A percentile compares a stretch with the other conserved stretches of the same genome.
Conservation (phyloP, 2,329 filamentous ascomycete genomes). For the Didymella arachidicola region DNA sequence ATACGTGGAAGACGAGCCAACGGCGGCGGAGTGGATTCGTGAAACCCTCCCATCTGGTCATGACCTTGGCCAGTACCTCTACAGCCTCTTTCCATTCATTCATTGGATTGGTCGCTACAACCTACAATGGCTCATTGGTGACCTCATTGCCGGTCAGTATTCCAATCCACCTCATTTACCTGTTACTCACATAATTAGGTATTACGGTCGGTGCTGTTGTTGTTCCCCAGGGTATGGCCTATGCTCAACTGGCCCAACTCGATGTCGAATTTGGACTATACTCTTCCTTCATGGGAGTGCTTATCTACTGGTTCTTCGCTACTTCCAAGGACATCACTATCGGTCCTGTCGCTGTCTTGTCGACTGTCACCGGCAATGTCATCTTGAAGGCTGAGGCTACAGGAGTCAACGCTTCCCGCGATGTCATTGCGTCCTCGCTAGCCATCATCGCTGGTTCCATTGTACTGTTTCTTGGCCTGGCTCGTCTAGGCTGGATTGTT, state of each 20-base stretch:
- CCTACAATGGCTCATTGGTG: slow-evolving; percentile 83
- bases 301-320: slow-evolving; percentile 97
- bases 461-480: slow-evolving; percentile 79
- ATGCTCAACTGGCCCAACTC: slow-evolving; percentile 82
- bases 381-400: slow-evolving; percentile 66
- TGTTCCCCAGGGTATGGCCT: slow-evolving; percentile 97
- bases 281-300: slow-evolving; percentile 94
- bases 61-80: slow-evolving; percentile 67
- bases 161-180: too few species aligned
- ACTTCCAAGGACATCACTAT: slow-evolving; percentile 99
- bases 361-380: slow-evolving; percentile 84
- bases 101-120: slow-evolving; percentile 94
- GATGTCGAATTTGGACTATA: slow-evolving; percentile 85
- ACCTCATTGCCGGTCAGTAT: slow-evolving; percentile 80
- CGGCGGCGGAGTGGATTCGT: slow-evolving; percentile 73
- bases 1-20: slow-evolving; percentile 85
- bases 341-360: slow-evolving; percentile 94
- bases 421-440: slow-evolving; percentile 65
- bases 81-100: slow-evolving; percentile 83
- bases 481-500: slow-evolving; percentile 87
- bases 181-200: slow-evolving; percentile 53
- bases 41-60: slow-evolving; percentile 67
- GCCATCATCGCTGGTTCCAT: slow-evolving; percentile 82
- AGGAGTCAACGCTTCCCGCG: slow-evolving; percentile 33
- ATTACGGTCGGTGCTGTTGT: slow-evolving; percentile 80